A percentile compares a stretch with the other conserved stretches of the same genome.
Evolutionary conservation across 1,139 yeast species (phyloP).

Genomic region (Saccharomycopsis crataegensis): DNA sequence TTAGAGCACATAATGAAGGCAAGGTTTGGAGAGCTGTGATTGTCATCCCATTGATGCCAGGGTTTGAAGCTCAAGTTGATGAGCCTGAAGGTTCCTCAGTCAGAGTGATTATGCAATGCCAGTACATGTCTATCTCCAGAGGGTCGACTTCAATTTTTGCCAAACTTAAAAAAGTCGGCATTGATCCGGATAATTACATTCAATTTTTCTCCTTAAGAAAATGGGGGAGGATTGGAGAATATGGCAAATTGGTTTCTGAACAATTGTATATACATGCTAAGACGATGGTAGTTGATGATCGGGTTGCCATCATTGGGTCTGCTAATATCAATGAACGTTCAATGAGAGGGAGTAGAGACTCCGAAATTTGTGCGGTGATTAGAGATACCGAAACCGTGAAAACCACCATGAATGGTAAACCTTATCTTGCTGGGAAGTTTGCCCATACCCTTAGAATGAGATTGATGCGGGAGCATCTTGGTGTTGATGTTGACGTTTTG

Average conservation of each 20-base stretch:
- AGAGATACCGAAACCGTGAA: conserved; percentile 74
- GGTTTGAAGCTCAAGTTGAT: conserved; percentile 91
- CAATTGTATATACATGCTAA: conserved; percentile 94
- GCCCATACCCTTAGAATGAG: conserved; percentile 86
- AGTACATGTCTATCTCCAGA: conserved; percentile 85
- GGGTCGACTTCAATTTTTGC: conserved; percentile 89
- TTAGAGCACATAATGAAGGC: conserved; percentile 73
- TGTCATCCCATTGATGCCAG: conserved; percentile 95
- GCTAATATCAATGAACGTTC: conserved; percentile 96
- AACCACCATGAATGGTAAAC: conserved; percentile 74
- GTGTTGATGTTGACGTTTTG: conserved; percentile 82
- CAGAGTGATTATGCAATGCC: conserved; percentile 94
- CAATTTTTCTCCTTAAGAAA: conserved; percentile 88
- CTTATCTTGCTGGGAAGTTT: conserved; percentile 76
- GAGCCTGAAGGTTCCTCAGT: conserved; percentile 91
- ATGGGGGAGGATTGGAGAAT: conserved; percentile 89
- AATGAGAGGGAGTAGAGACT: conserved; percentile 87
- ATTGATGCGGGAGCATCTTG: conserved; percentile 93
- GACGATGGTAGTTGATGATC: conserved; percentile 86
- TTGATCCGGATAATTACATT: conserved; percentile 84
- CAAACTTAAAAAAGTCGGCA: conserved; percentile 68
- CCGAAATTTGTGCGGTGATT: conserved; percentile 85
- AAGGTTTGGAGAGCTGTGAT: conserved; percentile 86
- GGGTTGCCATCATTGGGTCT: conserved; percentile 89
- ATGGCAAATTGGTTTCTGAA: conserved; percentile 71